Conservation (phyloP, 768 basidiomycete genomes). For the Gyrodon lividus region DNA sequence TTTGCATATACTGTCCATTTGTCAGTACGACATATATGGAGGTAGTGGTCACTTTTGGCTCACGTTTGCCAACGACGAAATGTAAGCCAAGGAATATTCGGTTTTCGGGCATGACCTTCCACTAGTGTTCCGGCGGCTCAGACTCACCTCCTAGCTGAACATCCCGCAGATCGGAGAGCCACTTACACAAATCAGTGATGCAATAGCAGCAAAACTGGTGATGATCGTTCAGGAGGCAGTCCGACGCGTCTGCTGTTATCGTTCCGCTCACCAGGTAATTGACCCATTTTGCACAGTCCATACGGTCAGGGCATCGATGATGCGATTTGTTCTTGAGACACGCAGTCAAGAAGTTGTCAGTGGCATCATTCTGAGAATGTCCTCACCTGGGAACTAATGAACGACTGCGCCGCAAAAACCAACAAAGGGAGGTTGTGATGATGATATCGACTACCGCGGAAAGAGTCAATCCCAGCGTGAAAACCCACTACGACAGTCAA, state of each 20-base stretch:
- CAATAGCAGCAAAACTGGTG: conserved; percentile 13
- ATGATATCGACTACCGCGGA: conserved; percentile 47
- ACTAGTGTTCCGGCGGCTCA: conserved; percentile 10
- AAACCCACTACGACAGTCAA: conserved; percentile 37
- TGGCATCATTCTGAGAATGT: neutral
- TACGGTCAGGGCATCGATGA: conserved; percentile 19
- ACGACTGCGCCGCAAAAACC: conserved; percentile 38
- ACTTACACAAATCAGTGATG: conserved; percentile 21
- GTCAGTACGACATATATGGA: neutral
- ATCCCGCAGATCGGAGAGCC: neutral
- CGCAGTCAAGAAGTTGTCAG: neutral
- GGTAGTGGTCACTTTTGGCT: neutral
- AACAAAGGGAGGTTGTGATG: conserved; percentile 44
- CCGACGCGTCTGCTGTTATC: no score
- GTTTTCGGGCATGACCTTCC: conserved; percentile 21
- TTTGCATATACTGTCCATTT: conserved; percentile 23
- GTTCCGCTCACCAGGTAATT: conserved; percentile 16
- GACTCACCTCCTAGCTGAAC: neutral
- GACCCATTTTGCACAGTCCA: conserved; percentile 26
- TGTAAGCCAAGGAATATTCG: conserved; percentile 25
- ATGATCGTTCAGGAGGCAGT: neutral
- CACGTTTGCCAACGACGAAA: conserved; percentile 24
- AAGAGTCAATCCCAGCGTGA: conserved; percentile 45
- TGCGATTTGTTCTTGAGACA: conserved; percentile 17
- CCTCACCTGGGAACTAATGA: conserved; percentile 37